phyloP scores from a whole-genome alignment of 2,329 filamentous ascomycete species.

The Thermothelomyces thermophilus region DNA sequence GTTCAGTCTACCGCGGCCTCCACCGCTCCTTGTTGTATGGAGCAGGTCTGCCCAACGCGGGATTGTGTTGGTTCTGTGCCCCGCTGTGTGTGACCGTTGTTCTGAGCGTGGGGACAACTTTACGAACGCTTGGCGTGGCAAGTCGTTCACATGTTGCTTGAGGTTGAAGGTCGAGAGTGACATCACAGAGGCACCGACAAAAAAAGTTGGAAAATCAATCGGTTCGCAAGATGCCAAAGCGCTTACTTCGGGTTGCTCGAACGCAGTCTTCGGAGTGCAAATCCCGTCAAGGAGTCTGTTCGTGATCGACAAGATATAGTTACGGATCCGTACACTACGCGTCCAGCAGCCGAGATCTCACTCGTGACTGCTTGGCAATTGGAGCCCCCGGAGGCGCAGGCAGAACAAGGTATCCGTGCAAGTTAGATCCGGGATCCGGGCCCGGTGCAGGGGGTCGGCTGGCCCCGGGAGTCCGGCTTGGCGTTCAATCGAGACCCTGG shows the following conservation, averaged over 20 bases:
- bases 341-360: too few relatives aligned
- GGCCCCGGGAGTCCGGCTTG: conserved; percentile 4
- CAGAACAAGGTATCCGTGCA: not conserved
- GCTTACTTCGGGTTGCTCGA: too few relatives aligned
- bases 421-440: conserved; percentile 8
- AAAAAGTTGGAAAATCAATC: too few relatives aligned
- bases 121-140: not conserved
- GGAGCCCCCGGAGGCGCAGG: too few relatives aligned
- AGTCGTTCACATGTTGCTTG: not conserved
- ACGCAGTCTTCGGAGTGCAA: too few relatives aligned
- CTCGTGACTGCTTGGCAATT: not conserved
- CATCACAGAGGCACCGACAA: too few relatives aligned
- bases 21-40: not conserved
- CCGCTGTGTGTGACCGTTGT: not conserved
- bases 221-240: too few relatives aligned
- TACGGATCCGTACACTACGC: too few relatives aligned
- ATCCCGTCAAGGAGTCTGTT: too few relatives aligned
- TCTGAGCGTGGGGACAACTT: not conserved
- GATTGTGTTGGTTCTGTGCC: not conserved
- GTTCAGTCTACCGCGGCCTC: not conserved
- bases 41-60: not conserved
- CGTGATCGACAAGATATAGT: too few relatives aligned
- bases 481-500: not conserved
- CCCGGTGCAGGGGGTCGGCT: conserved; percentile 1
- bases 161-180: too few relatives aligned